These are phyloP conservation scores for Rubia tinctorum DNA, from an alignment of 305 asterid genomes.

Conservation along the genomic window DNA sequence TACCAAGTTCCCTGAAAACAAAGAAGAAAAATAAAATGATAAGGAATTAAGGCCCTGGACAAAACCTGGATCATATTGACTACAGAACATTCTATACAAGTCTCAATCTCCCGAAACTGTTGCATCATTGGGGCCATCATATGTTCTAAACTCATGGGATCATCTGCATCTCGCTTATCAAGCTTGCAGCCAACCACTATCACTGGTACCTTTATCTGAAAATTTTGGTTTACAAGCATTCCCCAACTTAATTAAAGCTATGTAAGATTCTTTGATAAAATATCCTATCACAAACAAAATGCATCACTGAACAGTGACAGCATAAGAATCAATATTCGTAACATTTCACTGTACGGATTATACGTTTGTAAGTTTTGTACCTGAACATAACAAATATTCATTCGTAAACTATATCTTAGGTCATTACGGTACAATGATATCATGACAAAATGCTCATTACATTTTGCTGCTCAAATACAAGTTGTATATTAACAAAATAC, in stretches of 20 bases:
- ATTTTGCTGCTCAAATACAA: neutral
- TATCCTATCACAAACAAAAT: neutral
- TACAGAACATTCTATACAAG: slow-evolving; percentile 96
- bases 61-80: slow-evolving; percentile 84
- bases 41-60: slow-evolving; percentile 11
- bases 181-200: slow-evolving; percentile 95
- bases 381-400: neutral
- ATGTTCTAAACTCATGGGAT: slow-evolving; percentile 56
- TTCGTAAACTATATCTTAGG: neutral
- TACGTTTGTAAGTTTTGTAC: neutral
- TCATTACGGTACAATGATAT: neutral
- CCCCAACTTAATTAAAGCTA: neutral
- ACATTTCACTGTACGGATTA: neutral
- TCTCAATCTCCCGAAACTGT: slow-evolving; percentile 92
- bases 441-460: neutral
- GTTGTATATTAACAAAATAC: neutral
- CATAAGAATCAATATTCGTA: neutral
- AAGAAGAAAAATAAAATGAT: slow-evolving; percentile 6
- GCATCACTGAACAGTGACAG: neutral
- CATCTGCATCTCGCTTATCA: slow-evolving; percentile 75
- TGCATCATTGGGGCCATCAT: slow-evolving; percentile 86
- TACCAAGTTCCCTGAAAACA: slow-evolving; percentile 8
- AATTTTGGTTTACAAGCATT: neutral
- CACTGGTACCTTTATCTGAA: slow-evolving; percentile 82
- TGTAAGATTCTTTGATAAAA: neutral